Evolutionary conservation across 2,329 filamentous ascomycete species (phyloP), one percentile per base, ranked within the genome.

Genomic region (Grosmannia huntii): DNA sequence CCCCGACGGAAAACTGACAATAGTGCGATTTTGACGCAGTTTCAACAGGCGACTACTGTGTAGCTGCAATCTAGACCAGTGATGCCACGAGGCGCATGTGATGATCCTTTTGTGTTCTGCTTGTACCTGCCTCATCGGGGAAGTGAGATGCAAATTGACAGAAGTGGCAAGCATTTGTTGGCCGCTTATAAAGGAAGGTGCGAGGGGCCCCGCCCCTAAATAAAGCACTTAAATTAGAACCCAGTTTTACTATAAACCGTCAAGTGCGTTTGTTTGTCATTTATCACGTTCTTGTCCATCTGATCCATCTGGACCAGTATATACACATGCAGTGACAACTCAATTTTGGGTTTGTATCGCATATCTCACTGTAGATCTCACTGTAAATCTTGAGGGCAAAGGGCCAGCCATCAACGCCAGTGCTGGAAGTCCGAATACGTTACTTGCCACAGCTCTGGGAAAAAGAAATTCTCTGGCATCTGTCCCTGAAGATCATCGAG

Each of bases 371-470:
- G 28, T 28, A 28, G 7, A 33, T 33, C 11, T 9, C 31, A 10
- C 31, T 10, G 31, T 28, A 33, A 33, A 7, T 10, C 9, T 33
- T 7, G 31, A 33, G 6, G 31, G 31, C 21, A 49, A 25, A 23
- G n/a, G n/a, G n/a, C n/a, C n/a, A n/a, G n/a, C 21, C 10, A 6
- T 51, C 16, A 57, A 16, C 41, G 46, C 55, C 55, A 57, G 9
- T 38, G 55, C 14, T 52, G 48, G 11, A 51, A 57, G 14, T 57
- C 50, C 11, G 50, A 48, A 10, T 49, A 27, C 2, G 56, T 48
- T 10, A 44, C 55, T 14, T 57, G 56, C 56, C 56, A 57, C 38
- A 57, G 21, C 31, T 57, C 56, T 6, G 56, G 56, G 16, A 57
- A 57, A 28, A 49, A 57, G 52, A 57, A 54, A 36, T 57, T 54